These are phyloP conservation scores for Aaosphaeria arxii DNA, from an alignment of 2,329 filamentous ascomycete species.

Conservation along the genomic window DNA sequence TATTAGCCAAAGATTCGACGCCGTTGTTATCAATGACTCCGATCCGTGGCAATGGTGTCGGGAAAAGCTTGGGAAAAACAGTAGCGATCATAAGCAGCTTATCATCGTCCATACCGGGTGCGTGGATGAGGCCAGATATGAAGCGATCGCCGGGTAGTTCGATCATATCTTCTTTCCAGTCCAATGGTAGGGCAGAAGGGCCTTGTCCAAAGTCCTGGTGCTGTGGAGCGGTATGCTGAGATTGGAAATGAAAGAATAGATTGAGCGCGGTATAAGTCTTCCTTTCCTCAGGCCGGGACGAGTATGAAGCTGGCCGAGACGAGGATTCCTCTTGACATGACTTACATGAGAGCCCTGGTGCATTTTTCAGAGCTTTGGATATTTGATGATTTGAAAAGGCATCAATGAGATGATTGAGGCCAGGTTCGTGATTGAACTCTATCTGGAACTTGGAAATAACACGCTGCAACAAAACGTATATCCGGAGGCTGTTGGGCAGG, in stretches of 20 bases:
- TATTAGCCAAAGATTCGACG: constrained; percentile 22
- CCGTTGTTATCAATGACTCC: constrained; percentile 32
- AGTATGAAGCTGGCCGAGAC: constrained; percentile 24
- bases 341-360: constrained; percentile 44
- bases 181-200: constrained; percentile 26
- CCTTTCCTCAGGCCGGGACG: constrained; percentile 37
- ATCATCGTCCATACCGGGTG: constrained; percentile 56
- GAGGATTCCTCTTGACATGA: constrained; percentile 32
- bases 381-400: constrained; percentile 41
- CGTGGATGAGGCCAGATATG: constrained; percentile 49
- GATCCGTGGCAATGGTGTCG: constrained; percentile 43
- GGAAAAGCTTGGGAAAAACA: constrained; percentile 48
- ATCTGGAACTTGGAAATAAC: constrained; percentile 56
- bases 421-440: constrained; percentile 56
- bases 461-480: constrained; percentile 64
- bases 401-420: constrained; percentile 54
- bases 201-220: constrained; percentile 19
- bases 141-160: constrained; percentile 53
- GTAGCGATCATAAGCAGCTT: constrained; percentile 53
- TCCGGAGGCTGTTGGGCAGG: constrained; percentile 59
- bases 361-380: constrained; percentile 43
- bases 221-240: constrained; percentile 48
- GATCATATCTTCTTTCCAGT: constrained; percentile 63
- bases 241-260: constrained; percentile 59
- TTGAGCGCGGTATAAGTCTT: constrained; percentile 48